Evolutionary conservation across 768 basidiomycete genomes (phyloP), one percentile per base, ranked within the genome.

Genomic region (Vararia minispora): DNA sequence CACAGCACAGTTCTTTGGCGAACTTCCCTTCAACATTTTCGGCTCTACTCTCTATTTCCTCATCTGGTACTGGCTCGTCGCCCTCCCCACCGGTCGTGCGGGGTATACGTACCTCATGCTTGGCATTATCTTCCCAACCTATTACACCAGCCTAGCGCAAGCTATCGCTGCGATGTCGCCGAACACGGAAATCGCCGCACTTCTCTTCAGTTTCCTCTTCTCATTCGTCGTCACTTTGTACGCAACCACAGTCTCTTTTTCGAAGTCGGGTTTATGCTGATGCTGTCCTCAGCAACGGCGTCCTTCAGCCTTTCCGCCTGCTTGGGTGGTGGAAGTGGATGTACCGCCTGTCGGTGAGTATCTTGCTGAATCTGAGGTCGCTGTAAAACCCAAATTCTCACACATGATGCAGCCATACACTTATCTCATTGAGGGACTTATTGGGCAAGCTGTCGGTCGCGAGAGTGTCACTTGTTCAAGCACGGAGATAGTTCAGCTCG

Each of bases 401-500:
- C 42, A 32, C 5, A 11, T 40, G 21, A 39, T 37, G 6, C n/a
- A n/a, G n/a, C 60, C 61, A 1, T 62, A 47, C 49, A 52, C 58
- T 4, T 64, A 66, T 48, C 50, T 66, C 42, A 52, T 66, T 41
- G 63, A 62, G 33, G 64, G 54, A 10, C 46, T 66, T n/a, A 29
- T 39, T 58, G 58, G 64, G 0, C 60, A 66, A 53, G 77, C 70
- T 8, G 51, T 81, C 10, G 76, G 74, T 0, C 61, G 57, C 6
- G 57, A 65, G 33, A 43, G 55, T 1, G 63, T 82, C 33, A 60
- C 56, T 12, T 91, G 89, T 53, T 55, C 77, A 0, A n/a, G 56
- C 0, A 55, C 64, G 35, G 89, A 91, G 53, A 62, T 73, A n/a
- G 70, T 76, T 3, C 62, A 61, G 1, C 52, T 91, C 44, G 50